phyloP scores from a whole-genome alignment of 345 rosid genomes.

The Kandelia obovata region DNA sequence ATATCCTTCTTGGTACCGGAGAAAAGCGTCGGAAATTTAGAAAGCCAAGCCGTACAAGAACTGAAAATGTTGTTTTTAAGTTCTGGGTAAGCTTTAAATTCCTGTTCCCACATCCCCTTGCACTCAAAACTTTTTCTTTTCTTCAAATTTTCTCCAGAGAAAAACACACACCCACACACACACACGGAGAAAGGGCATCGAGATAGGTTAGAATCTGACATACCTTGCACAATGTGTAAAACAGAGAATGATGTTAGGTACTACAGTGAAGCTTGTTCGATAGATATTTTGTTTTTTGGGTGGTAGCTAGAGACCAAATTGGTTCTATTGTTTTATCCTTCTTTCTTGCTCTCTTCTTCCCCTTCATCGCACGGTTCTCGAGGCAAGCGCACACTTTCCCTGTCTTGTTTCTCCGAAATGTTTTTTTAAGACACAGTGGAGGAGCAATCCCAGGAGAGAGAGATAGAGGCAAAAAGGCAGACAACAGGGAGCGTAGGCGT shows the following conservation, averaged over 20 bases:
- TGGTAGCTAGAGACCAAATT: neutral
- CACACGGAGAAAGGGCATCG: neutral
- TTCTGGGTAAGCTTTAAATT: neutral
- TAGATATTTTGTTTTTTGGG: neutral
- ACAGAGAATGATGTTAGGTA: neutral
- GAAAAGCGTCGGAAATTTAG: constrained; percentile 3
- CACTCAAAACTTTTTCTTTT: neutral
- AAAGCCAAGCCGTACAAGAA: neutral
- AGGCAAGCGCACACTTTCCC: neutral
- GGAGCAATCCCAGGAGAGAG: too few relatives aligned
- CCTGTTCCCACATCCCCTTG: neutral
- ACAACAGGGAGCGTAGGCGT: too few relatives aligned
- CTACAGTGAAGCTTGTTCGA: neutral
- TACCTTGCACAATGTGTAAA: constrained; percentile 2
- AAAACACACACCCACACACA: neutral
- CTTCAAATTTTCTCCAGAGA: neutral
- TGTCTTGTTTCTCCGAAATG: too few relatives aligned
- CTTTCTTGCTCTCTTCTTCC: neutral
- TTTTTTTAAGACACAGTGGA: too few relatives aligned
- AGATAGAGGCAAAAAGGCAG: too few relatives aligned
- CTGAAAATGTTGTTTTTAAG: neutral
- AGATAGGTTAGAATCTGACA: neutral
- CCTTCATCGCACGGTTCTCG: neutral
- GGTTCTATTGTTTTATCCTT: neutral
- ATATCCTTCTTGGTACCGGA: neutral